Conservation (phyloP, 148 eudicot genomes). For the Talinum fruticosum region DNA sequence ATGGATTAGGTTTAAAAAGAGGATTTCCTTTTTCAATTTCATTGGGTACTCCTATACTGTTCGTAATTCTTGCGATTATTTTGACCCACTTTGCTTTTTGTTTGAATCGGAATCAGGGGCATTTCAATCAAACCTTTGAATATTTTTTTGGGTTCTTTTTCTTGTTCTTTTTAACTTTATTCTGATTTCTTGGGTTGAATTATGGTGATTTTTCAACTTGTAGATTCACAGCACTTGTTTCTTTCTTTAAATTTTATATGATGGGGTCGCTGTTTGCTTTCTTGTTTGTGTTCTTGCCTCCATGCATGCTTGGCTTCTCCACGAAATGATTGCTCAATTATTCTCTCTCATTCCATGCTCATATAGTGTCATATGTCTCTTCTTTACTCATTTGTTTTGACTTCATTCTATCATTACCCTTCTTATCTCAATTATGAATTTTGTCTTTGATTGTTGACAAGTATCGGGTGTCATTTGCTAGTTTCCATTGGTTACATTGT, state of each 20-base stretch:
- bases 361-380: not conserved
- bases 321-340: not conserved
- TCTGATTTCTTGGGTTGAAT: not conserved
- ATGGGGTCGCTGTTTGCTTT: too few species aligned
- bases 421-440: not conserved
- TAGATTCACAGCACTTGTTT: not conserved
- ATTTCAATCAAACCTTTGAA: not conserved
- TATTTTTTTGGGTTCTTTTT: not conserved
- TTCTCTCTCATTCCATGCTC: not conserved
- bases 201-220: not conserved
- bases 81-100: not conserved
- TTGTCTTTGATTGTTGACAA: conserved; percentile 1
- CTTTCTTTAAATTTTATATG: too few species aligned
- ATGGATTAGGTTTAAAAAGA: not conserved
- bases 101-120: not conserved
- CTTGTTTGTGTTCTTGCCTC: not conserved
- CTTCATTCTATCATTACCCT: conserved; percentile 3
- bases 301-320: not conserved
- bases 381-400: not conserved
- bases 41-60: not conserved
- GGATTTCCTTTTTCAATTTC: not conserved
- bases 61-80: not conserved
- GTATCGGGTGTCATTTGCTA: not conserved
- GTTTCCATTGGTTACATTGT: not conserved
- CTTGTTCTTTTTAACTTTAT: not conserved